Evolutionary conservation across 257 asterid species (phyloP).

Genomic region (Penstemon davidsonii): DNA sequence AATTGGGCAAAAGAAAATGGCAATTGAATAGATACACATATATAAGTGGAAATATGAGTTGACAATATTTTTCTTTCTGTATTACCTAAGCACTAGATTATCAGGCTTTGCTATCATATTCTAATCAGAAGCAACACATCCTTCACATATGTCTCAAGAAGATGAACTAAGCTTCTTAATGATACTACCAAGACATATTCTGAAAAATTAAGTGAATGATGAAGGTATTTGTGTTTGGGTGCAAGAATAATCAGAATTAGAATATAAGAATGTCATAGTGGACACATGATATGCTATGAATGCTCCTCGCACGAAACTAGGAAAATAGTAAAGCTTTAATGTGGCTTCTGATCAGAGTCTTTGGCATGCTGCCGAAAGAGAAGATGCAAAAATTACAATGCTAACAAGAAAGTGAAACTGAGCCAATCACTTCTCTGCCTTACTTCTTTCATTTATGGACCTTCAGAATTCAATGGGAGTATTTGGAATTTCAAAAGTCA

Average conservation of each 20-base stretch:
- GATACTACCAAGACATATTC: slow-evolving; percentile 7
- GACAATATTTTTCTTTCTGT: not conserved
- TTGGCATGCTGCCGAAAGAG: not conserved
- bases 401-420: not conserved
- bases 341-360: not conserved
- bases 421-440: not conserved
- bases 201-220: not conserved
- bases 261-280: not conserved
- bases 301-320: not conserved
- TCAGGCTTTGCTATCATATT: slow-evolving; percentile 1
- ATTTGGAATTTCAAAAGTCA: slow-evolving; percentile 5
- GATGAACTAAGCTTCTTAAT: not conserved
- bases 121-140: not conserved
- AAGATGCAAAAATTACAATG: not conserved
- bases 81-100: not conserved
- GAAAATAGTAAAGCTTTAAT: not conserved
- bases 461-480: slow-evolving; percentile 7
- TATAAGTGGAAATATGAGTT: slow-evolving; percentile 1
- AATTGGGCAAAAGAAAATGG: slow-evolving; percentile 6
- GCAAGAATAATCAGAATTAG: not conserved
- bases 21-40: not conserved
- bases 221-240: not conserved
- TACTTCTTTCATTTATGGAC: not conserved
- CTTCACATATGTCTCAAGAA: not conserved
- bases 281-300: not conserved